phyloP scores from a whole-genome alignment of 2,329 filamentous ascomycete genomes.

The Fusarium algeriense region DNA sequence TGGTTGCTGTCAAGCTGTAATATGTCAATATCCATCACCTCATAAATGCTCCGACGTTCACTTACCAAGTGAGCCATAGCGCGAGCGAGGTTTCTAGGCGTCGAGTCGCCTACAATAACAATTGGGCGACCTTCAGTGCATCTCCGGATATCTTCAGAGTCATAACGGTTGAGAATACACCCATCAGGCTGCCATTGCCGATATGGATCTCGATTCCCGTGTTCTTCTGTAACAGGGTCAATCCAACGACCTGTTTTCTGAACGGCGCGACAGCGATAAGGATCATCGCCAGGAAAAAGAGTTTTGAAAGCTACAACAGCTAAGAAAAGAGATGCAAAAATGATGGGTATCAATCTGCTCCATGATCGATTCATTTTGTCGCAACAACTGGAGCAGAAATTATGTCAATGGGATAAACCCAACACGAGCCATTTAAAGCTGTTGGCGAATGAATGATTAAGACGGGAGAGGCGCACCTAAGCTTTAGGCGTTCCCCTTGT shows the following conservation, averaged over 20 bases:
- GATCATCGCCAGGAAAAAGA: conserved; percentile 53
- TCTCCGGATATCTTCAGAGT: conserved; percentile 59
- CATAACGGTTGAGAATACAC: conserved; percentile 69
- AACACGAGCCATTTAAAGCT: neutral
- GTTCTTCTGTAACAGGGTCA: conserved; percentile 45
- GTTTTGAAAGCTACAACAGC: neutral
- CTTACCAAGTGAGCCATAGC: conserved; percentile 51
- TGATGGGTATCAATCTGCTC: neutral
- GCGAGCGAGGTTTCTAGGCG: conserved; percentile 69
- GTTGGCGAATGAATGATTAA: neutral
- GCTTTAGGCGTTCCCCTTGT: neutral
- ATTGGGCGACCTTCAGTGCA: conserved; percentile 66
- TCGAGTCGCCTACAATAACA: conserved; percentile 70
- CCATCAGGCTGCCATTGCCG: conserved; percentile 69
- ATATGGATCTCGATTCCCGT: conserved; percentile 49
- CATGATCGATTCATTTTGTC: neutral
- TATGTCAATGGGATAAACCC: too few species aligned
- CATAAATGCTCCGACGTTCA: rapidly evolving
- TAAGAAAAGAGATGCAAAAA: neutral
- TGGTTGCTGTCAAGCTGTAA: conserved; percentile 4
- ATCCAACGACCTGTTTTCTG: conserved; percentile 64
- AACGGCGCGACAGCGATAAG: conserved; percentile 65
- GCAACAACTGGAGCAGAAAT: too few species aligned
- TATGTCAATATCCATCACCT: neutral
- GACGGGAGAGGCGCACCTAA: neutral